Evolutionary conservation across 1,284 basidiomycete species (phyloP).

Genomic region (Inonotus obliquus): DNA sequence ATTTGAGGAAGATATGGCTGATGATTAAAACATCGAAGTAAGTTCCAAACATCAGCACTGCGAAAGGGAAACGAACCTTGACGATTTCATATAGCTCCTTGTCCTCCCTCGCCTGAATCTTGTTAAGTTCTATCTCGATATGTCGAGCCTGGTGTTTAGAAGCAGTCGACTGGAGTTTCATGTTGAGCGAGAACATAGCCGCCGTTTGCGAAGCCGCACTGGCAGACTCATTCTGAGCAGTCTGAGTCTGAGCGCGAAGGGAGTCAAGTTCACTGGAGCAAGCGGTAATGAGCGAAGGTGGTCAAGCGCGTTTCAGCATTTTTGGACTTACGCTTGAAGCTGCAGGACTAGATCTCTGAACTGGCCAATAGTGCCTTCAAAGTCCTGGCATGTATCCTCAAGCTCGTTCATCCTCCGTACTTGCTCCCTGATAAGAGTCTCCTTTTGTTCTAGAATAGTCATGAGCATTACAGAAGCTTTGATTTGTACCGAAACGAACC

Average conservation of each 20-base stretch:
- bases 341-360: slow-evolving; percentile 87
- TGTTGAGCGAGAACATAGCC: slow-evolving; percentile 85
- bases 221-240: slow-evolving; percentile 77
- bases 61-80: slow-evolving; percentile 39
- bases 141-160: slow-evolving; percentile 85
- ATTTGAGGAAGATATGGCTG: slow-evolving; percentile 82
- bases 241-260: slow-evolving; percentile 79
- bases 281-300: neutral
- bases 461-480: neutral
- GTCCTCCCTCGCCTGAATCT: slow-evolving; percentile 78
- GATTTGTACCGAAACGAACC: slow-evolving; percentile 41
- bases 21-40: neutral
- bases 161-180: slow-evolving; percentile 86
- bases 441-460: slow-evolving; percentile 56
- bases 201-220: slow-evolving; percentile 72
- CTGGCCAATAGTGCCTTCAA: slow-evolving; percentile 82
- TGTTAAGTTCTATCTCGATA: slow-evolving; percentile 83
- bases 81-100: slow-evolving; percentile 71
- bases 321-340: slow-evolving; percentile 62
- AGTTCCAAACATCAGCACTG: neutral
- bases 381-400: slow-evolving; percentile 78
- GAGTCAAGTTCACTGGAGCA: slow-evolving; percentile 71
- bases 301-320: neutral
- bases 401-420: slow-evolving; percentile 57
- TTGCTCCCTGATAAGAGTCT: slow-evolving; percentile 66